Percentiles rank a stretch among this genome's conserved stretches.
These are phyloP conservation scores for Coemansia sp. DNA, from an alignment of 192 early-diverging fungal genomes.

Conservation along the genomic window DNA sequence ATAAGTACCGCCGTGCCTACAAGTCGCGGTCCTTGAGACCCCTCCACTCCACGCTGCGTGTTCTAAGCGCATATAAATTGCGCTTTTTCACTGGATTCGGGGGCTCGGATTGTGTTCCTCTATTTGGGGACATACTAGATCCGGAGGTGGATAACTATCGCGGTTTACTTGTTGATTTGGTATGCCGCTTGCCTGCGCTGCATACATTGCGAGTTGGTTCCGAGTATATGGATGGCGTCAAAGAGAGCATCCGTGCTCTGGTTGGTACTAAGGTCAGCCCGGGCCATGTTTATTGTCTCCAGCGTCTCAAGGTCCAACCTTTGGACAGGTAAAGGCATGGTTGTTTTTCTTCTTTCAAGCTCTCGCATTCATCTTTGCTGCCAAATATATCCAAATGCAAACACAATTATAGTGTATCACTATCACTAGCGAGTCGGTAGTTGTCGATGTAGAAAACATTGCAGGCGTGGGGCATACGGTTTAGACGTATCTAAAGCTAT, in stretches of 20 bases:
- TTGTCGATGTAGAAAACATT: no score
- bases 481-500: no score
- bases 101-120: background rate
- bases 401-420: no score
- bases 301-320: background rate
- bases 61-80: background rate
- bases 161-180: background rate
- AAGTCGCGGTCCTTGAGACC: background rate
- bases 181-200: background rate
- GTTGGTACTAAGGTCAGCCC: background rate
- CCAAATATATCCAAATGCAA: no score
- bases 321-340: background rate
- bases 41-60: background rate
- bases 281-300: background rate
- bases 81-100: background rate
- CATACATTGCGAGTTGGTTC: background rate
- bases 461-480: no score
- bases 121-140: no score
- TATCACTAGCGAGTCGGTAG: no score
- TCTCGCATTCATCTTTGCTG: no score
- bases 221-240: background rate
- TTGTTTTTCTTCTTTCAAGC: no score
- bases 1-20: background rate
- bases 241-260: background rate
- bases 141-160: background rate